Evolutionary conservation across 208 protist species (phyloP).

Genomic region (Crithidia bombi): DNA sequence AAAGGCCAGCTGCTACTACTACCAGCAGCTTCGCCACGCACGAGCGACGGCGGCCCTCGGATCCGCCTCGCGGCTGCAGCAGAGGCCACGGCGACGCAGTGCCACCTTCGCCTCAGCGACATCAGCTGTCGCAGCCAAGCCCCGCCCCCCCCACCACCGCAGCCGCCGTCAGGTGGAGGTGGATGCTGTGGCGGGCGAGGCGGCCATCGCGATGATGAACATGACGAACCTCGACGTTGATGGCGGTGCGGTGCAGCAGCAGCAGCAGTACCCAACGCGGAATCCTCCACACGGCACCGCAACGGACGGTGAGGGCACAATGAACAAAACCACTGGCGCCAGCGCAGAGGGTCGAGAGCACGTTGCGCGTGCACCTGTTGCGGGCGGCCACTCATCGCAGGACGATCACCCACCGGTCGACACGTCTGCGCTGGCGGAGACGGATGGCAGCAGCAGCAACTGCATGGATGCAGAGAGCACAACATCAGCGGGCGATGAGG

Average conservation of each 20-base stretch:
- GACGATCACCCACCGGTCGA: background rate
- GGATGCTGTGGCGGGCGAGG: no score
- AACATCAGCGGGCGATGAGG: background rate
- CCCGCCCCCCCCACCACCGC: background rate
- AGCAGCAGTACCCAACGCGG: no score
- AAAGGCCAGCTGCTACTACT: slow-evolving; percentile 23
- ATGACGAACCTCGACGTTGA: no score
- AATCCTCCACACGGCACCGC: background rate
- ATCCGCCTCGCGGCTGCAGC: slow-evolving; percentile 9
- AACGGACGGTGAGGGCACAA: background rate
- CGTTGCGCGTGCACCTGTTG: background rate
- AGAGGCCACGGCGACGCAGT: background rate
- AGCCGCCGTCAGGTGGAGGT: no score
- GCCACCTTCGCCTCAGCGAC: background rate
- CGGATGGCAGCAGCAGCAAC: background rate
- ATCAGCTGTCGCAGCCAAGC: background rate
- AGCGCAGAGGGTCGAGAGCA: background rate
- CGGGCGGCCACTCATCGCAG: background rate
- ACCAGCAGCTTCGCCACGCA: slow-evolving; percentile 21
- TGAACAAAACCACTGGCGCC: background rate
- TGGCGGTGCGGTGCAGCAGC: no score
- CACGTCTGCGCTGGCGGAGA: background rate
- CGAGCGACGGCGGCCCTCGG: slow-evolving; percentile 13
- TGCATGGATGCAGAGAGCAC: background rate
- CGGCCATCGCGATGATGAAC: no score